Evolutionary conservation across 2,329 filamentous ascomycete genomes (phyloP).

Genomic region (Coniella vitis): DNA sequence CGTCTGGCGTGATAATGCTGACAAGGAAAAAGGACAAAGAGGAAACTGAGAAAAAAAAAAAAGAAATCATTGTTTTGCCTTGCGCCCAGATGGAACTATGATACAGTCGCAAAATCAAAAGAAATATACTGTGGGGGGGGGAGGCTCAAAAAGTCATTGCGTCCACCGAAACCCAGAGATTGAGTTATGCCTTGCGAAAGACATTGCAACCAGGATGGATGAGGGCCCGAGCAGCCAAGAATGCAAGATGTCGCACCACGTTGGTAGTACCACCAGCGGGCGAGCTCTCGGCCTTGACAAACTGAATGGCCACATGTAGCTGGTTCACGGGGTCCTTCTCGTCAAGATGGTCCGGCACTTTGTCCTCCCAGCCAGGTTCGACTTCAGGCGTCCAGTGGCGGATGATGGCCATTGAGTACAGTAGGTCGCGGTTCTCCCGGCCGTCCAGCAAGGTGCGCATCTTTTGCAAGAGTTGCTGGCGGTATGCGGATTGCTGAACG

Average conservation of each 20-base stretch:
- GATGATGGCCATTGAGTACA: constrained; percentile 81
- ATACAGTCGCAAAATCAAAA: no score
- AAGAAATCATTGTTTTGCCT: neutral
- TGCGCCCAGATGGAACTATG: no score
- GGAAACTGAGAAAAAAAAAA: neutral
- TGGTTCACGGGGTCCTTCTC: constrained; percentile 62
- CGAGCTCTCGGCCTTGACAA: constrained; percentile 58
- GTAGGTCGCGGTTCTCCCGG: constrained; percentile 79
- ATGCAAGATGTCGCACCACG: constrained; percentile 62
- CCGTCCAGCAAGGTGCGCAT: constrained; percentile 69
- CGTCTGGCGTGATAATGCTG: no score
- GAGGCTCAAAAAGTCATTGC: no score
- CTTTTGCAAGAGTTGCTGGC: constrained; percentile 58
- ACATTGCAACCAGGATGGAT: constrained; percentile 47
- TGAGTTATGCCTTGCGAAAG: constrained; percentile 24
- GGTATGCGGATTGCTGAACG: constrained; percentile 30
- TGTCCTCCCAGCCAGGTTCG: constrained; percentile 50
- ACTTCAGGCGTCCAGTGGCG: constrained; percentile 65
- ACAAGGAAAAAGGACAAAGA: no score
- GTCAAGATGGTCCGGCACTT: constrained; percentile 52
- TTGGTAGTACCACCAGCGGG: constrained; percentile 65
- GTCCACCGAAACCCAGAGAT: neutral
- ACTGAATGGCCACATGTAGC: constrained; percentile 62
- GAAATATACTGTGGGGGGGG: no score
- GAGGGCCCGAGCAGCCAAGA: constrained; percentile 57